These are phyloP conservation scores for Ottelia alismoides DNA, from an alignment of 106 monocot species.

Conservation along the genomic window DNA sequence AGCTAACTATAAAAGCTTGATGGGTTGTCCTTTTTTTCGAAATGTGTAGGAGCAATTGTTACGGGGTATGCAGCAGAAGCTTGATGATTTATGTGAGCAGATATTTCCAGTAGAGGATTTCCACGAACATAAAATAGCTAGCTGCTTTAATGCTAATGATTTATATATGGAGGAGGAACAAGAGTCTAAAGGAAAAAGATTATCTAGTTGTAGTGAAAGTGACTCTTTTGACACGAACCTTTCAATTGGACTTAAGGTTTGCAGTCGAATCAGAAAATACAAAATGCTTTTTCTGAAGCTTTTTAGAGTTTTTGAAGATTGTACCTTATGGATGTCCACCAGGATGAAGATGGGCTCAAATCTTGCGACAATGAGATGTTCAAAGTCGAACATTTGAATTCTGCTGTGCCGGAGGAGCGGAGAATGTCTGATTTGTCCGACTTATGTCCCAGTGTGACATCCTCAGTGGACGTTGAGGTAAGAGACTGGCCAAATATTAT, in stretches of 20 bases:
- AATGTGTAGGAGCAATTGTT: too few relatives aligned
- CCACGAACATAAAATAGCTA: background rate
- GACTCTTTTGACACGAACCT: constrained; percentile 9
- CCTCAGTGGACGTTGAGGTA: constrained; percentile 63
- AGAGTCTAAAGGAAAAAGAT: constrained; percentile 3
- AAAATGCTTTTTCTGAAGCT: background rate
- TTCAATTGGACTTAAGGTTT: constrained; percentile 19
- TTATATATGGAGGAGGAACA: constrained; percentile 2
- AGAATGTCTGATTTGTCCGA: constrained; percentile 88
- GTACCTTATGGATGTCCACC: background rate
- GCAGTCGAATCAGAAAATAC: too few relatives aligned
- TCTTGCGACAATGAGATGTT: constrained; percentile 16
- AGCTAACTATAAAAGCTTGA: too few relatives aligned
- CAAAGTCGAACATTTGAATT: background rate
- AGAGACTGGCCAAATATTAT: too few relatives aligned
- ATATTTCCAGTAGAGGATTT: constrained; percentile 29
- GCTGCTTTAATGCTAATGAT: constrained; percentile 8
- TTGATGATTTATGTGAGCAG: constrained; percentile 52
- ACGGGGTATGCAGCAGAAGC: constrained; percentile 89
- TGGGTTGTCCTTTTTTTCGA: too few relatives aligned
- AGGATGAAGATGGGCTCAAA: constrained; percentile 23
- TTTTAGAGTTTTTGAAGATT: background rate
- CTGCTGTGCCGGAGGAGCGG: constrained; percentile 59
- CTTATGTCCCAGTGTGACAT: constrained; percentile 53
- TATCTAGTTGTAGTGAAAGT: constrained; percentile 8